Conservation (phyloP, 352 stramenopile species). For the Phytophthora pseudosyringae region DNA sequence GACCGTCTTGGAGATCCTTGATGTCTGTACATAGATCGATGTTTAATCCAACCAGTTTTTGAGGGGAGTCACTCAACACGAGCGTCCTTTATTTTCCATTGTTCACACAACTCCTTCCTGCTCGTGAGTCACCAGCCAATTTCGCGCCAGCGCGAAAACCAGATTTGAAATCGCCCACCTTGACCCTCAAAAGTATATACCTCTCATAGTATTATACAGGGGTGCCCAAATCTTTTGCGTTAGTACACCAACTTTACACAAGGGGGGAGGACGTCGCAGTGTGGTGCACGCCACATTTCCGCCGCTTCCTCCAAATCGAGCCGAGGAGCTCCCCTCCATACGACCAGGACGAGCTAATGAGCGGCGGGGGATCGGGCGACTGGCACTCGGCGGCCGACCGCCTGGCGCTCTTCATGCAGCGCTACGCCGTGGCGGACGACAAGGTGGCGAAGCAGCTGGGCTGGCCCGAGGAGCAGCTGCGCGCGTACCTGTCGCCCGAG, state of each 20-base stretch:
- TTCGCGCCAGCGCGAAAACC: constrained; percentile 7
- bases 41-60: constrained; percentile 4
- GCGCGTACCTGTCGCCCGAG: constrained; percentile 59
- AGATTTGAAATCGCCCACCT: constrained; percentile 4
- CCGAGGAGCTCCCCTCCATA: constrained; percentile 27
- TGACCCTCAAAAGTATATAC: constrained; percentile 10
- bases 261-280: background rate
- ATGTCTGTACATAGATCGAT: constrained; percentile 16
- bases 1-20: background rate
- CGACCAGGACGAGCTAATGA: constrained; percentile 25
- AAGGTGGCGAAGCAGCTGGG: constrained; percentile 58
- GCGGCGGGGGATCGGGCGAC: constrained; percentile 35
- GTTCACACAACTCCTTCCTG: background rate
- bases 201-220: constrained; percentile 5
- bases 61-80: constrained; percentile 5
- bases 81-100: background rate
- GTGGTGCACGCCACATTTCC: constrained; percentile 33
- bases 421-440: constrained; percentile 51
- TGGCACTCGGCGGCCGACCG: constrained; percentile 54
- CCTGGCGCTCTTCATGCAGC: constrained; percentile 68
- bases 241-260: constrained; percentile 16
- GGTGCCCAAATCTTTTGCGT: constrained; percentile 1
- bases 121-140: background rate
- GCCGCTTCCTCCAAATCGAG: constrained; percentile 28
- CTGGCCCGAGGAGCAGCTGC: constrained; percentile 60